Base-by-base conservation (phyloP, 2,329 filamentous ascomycete species). In the Colletotrichum musicola region DNA sequence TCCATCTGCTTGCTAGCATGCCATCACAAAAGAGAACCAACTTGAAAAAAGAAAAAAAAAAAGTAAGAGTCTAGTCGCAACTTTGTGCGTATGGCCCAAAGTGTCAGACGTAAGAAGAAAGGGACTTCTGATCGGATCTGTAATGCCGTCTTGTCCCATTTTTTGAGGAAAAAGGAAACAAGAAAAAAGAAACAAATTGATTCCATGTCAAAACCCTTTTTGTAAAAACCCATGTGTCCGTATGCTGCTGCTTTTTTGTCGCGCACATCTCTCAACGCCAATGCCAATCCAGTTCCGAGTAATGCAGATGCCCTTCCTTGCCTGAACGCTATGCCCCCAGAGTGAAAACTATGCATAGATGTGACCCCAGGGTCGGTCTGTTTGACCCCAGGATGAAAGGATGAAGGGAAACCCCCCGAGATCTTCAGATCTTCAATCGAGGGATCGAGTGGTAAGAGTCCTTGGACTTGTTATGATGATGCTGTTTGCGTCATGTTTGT, bases 1-100 rank as follows among this genome's bases (percentile, higher is more conserved):
- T 62, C 60, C 59, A n/a, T 67, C 57, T 69, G 64, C 68, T 70
- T 68, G 59, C 68, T 68, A 70, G 50, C 49, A 64, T 68, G 64
- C 64, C 64, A 63, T 60, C 53, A 68, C 60, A 50, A 57, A 70
- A 35, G 30, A 35, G 30, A 35, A 35, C 7, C 7, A 35, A 35
- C 30, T 35, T 25, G 3, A 25, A 25, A 25, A 35, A 35, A 35
- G 25, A 56, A 25, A 54, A 65, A 38, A n/a, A 35, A 58, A 18
- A 54, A 16, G 14, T 51, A 18, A 44, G 50, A 42, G 62, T 50
- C 60, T 27, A 35, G 22, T 60, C 47, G 62, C 65, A 64, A 14
- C 30, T 51, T 46, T 38, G 38, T 42, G 64, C 54, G 47, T 6
- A 35, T 35, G 10, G 30, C 46, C 46, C 49, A 42, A 44, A 50